Evolutionary conservation across 306 rosid genomes (phyloP), one percentile per base, ranked within the genome.

Genomic region (Sphenostylis stenocarpa): DNA sequence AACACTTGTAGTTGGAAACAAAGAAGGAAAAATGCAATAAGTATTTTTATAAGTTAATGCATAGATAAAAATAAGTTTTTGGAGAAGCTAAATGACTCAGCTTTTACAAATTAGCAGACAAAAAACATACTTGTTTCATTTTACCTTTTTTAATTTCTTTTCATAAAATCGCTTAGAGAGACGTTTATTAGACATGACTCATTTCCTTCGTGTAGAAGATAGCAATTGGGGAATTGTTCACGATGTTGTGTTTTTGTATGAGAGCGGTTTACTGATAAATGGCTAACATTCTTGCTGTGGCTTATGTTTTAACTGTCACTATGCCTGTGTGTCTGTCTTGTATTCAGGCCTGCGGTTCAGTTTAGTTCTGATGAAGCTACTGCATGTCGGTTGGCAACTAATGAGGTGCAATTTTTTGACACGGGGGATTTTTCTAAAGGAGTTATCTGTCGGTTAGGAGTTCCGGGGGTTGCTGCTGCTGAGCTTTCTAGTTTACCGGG

Each of bases 351-450:
- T 39, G 83, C 88, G 15, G 74, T 94, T 85, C 91, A 85, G 48
- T 94, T 94, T 80, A 90, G 95, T 86, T 84, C 87, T 34, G 89
- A 89, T 60, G 98, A 94, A 83, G 81, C 91, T 68, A 86, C 88
- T 56, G 95, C 95, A 0, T 92, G 96, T 84, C 93, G 94, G 51
- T 12, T 91, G 82, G 92, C 90, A 19, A 92, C 97, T 47, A 91
- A 90, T 79, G 97, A 94, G 88, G 86, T 92, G 34, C 96, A 94
- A 64, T 91, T 94, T 83, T 92, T 92, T 43, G 95, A 94, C 58
- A 34, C 84, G 61, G 73, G 65, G 38, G 91, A 91, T 83, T 87
- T 94, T 71, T 87, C 93, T 34, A 92, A 94, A 77, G 97, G 96
- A 76, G 47, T 86, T 83, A 44, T 79, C 20, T 3, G 77, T 78